Conservation (phyloP, 768 basidiomycete genomes). For the Mycena vitilis region DNA sequence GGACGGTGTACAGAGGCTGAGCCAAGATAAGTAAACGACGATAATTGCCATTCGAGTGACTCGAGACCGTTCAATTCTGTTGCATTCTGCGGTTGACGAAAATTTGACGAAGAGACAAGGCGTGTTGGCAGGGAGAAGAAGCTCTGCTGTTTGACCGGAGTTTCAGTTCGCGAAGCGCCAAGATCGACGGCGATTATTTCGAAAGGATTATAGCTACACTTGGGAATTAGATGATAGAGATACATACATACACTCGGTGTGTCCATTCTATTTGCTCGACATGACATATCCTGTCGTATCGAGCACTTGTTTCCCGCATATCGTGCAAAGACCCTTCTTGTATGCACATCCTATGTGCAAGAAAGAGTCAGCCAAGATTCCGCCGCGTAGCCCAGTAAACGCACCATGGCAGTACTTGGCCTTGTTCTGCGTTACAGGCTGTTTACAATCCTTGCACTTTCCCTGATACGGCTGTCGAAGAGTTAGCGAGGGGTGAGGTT, state of each 20-base stretch:
- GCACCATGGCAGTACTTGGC: conserved; percentile 91
- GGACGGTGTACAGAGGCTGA: too few relatives aligned
- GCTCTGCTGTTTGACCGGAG: too few relatives aligned
- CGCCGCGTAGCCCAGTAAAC: conserved; percentile 39
- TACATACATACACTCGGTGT: conserved; percentile 26
- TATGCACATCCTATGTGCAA: conserved; percentile 78
- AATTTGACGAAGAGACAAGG: too few relatives aligned
- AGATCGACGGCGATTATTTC: background rate
- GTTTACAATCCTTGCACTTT: conserved; percentile 91
- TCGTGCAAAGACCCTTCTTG: conserved; percentile 87
- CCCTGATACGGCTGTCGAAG: conserved; percentile 79
- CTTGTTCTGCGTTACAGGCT: conserved; percentile 84
- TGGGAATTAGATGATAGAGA: conserved; percentile 23
- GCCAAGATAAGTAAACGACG: too few relatives aligned
- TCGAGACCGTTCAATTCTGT: too few relatives aligned
- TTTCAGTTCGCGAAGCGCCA: background rate
- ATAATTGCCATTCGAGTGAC: too few relatives aligned
- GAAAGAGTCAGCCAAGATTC: conserved; percentile 16
- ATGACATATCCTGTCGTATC: conserved; percentile 88
- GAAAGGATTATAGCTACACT: conserved; percentile 25
- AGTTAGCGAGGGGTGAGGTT: conserved; percentile 34
- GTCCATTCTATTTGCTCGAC: conserved; percentile 74
- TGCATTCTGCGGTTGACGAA: too few relatives aligned
- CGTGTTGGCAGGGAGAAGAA: too few relatives aligned
- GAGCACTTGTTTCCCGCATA: conserved; percentile 88